Evolutionary conservation across 2,329 filamentous ascomycete genomes (phyloP).

Genomic region (Coniochaeta ligniaria): DNA sequence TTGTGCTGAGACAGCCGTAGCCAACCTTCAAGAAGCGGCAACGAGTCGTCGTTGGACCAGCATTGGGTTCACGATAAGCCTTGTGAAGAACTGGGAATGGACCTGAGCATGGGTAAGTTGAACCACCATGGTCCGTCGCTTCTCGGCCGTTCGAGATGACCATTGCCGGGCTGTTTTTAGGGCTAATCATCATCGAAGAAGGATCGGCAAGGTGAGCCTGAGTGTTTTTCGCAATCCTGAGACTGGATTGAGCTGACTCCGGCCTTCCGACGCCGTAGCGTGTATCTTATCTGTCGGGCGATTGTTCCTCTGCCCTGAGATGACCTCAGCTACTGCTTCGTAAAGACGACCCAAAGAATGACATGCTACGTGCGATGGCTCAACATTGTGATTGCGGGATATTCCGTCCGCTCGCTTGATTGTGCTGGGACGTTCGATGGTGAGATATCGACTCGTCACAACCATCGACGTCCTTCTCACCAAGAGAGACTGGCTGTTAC

Average conservation of each 20-base stretch:
- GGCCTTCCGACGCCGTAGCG: not conserved
- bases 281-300: not conserved
- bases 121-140: not conserved
- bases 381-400: not conserved
- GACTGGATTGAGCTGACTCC: not conserved
- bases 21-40: not conserved
- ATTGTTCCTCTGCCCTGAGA: not conserved
- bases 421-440: not conserved
- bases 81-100: too few relatives aligned
- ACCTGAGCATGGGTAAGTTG: too few relatives aligned
- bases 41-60: too few relatives aligned
- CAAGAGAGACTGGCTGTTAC: not conserved
- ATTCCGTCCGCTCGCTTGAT: too few relatives aligned
- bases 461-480: not conserved
- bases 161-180: not conserved
- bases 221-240: not conserved
- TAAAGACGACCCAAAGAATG: not conserved
- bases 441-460: not conserved
- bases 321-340: not conserved
- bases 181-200: not conserved
- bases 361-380: not conserved
- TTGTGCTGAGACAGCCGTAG: not conserved
- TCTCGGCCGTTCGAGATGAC: not conserved
- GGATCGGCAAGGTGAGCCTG: not conserved
- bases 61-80: too few relatives aligned